phyloP scores from a whole-genome alignment of 2,329 filamentous ascomycete species.

The Gaeumannomyces tritici region DNA sequence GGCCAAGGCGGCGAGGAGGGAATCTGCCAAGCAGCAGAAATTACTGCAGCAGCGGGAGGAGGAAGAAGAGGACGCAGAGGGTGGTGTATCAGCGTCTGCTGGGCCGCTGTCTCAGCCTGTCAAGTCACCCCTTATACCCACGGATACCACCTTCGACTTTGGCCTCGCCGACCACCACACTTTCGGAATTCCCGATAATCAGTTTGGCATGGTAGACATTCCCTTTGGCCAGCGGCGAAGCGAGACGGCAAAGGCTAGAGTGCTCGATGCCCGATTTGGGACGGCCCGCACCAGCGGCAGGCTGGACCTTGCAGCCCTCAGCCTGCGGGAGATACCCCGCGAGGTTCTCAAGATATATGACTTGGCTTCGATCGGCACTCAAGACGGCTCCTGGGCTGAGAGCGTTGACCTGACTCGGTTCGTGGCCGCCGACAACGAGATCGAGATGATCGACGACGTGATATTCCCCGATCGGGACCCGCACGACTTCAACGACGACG shows the following conservation, averaged over 20 bases:
- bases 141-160: slow-evolving; percentile 46
- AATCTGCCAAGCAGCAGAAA: slow-evolving; percentile 21
- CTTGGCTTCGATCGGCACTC: slow-evolving; percentile 53
- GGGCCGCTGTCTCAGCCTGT: neutral
- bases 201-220: slow-evolving; percentile 1
- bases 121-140: slow-evolving; percentile 31
- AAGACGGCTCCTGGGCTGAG: slow-evolving; percentile 74
- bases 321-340: slow-evolving; percentile 66
- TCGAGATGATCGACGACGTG: slow-evolving; percentile 61
- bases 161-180: slow-evolving; percentile 49
- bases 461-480: slow-evolving; percentile 68
- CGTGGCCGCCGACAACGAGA: slow-evolving; percentile 81
- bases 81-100: neutral
- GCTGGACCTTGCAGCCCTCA: slow-evolving; percentile 81
- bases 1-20: slow-evolving; percentile 72
- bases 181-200: neutral
- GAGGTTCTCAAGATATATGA: slow-evolving; percentile 91
- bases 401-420: slow-evolving; percentile 79
- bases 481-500: slow-evolving; percentile 48
- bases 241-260: slow-evolving; percentile 50
- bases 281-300: slow-evolving; percentile 67
- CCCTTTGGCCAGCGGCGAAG: slow-evolving; percentile 61
- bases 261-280: slow-evolving; percentile 64
- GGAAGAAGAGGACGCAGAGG: slow-evolving; percentile 12
- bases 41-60: neutral